Conservation (phyloP, 2,329 filamentous ascomycete species). For the Chaetomiaceae sp. region DNA sequence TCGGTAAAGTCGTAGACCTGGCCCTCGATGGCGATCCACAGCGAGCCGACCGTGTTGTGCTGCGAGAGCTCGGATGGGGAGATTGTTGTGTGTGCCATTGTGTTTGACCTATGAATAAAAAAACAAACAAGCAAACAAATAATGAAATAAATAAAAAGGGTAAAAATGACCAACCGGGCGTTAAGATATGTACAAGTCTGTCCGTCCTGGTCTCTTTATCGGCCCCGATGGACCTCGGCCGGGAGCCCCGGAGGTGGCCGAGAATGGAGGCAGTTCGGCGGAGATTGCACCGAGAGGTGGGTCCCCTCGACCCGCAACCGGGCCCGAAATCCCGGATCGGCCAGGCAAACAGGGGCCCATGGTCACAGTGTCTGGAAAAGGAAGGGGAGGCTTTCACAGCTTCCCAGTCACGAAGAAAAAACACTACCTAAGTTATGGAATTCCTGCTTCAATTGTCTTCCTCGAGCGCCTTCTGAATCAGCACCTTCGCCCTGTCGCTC, state of each 20-base stretch:
- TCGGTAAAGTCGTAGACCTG: constrained; percentile 43
- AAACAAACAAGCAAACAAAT: no score
- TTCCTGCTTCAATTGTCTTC: background rate
- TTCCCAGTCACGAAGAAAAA: background rate
- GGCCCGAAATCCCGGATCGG: no score
- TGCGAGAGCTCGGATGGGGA: constrained; percentile 10
- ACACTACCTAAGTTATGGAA: background rate
- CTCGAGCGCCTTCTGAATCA: constrained; percentile 37
- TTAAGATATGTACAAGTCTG: no score
- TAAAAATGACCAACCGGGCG: background rate
- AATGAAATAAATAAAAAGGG: no score
- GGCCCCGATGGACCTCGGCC: background rate
- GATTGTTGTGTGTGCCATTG: constrained; percentile 12
- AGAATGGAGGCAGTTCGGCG: constrained; percentile 4
- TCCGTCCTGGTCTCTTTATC: background rate
- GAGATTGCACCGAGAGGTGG: constrained; percentile 12
- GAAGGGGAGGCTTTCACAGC: background rate
- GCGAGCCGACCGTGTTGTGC: constrained; percentile 14
- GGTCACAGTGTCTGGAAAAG: background rate
- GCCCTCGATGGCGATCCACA: constrained; percentile 21
- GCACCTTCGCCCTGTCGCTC: constrained; percentile 55
- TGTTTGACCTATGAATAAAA: no score
- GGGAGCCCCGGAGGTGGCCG: background rate
- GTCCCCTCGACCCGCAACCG: background rate
- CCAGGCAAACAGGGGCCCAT: no score